These are phyloP conservation scores for Eucalyptus curtisii DNA, from an alignment of 345 rosid species.

Conservation along the genomic window DNA sequence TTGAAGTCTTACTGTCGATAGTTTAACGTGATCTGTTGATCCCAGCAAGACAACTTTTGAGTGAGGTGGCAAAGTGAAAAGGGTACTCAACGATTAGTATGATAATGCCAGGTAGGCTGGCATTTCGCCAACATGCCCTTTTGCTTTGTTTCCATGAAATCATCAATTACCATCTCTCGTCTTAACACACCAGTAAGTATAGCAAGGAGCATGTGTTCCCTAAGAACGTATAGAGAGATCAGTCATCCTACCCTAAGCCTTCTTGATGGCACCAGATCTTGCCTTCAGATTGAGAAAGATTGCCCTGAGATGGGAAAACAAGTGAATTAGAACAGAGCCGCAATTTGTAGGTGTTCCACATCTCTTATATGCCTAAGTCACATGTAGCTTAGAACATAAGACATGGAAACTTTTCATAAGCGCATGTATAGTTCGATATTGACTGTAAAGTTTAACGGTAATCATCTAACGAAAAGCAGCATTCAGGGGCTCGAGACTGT, in stretches of 20 bases:
- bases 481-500: not conserved
- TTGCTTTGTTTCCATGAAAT: not conserved
- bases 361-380: not conserved
- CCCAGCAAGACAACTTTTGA: not conserved
- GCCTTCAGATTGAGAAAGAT: constrained; percentile 85
- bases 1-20: not conserved
- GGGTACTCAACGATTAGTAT: not conserved
- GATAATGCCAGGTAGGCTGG: not conserved
- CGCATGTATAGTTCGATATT: not conserved
- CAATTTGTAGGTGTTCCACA: not conserved
- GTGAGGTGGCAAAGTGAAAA: not conserved
- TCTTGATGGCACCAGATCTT: constrained; percentile 49
- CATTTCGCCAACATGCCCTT: not conserved
- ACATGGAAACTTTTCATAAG: not conserved
- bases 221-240: not conserved
- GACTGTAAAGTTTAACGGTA: not conserved
- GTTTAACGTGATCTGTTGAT: not conserved
- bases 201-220: not conserved
- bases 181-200: not conserved
- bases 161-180: not conserved
- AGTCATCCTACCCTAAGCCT: constrained; percentile 12
- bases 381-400: not conserved
- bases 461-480: not conserved
- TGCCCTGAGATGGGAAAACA: constrained; percentile 30
- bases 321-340: not conserved